Evolutionary conservation across 352 stramenopile species (phyloP), one percentile per base, ranked within the genome.

Genomic region (Phytophthora crassamura): DNA sequence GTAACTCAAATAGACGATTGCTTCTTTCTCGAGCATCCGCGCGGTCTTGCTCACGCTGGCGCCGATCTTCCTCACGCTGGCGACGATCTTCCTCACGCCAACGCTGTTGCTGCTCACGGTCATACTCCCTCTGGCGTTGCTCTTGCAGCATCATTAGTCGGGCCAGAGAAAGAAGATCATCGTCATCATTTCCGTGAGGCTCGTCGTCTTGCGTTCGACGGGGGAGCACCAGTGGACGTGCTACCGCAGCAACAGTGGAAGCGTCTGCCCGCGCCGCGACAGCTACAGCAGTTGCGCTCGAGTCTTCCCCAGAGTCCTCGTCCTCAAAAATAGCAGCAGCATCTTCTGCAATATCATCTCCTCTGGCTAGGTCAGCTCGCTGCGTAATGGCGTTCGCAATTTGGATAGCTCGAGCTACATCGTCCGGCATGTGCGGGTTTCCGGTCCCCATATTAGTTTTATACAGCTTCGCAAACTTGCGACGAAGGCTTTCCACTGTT

Each of bases 21-120:
- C 43, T 51, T 51, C 20, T 51, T 14, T 51, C 43, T 5, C 51
- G 25, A 4, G 42, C 51, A 3, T 59, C 51, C 14, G 38, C 51
- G 2, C 2, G 2, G 9, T 59, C 51, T 32, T 46, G 51, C n/a
- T 67, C 59, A 18, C 59, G 39, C 42, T 57, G 39, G 8, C 39
- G 51, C 22, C 2, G 2, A n/a, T 59, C 51, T 32, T 46, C 38
- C n/a, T 67, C 59, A 18, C 59, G 39, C 42, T 57, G 39, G 8
- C 39, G 51, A 0, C 28, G 51, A 2, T 59, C 51, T 49, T 49
- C 39, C 12, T 49, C 51, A 33, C 51, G 38, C 22, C 38, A 46
- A 16, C 25, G 36, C 36, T 45, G 36, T 22, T 59, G 40, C 6
- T 46, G 51, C 28, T 59, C 38, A 40, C 34, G 36, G 30, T 50